phyloP scores from a whole-genome alignment of 208 protist species.

The Trypanosoma cruzi region DNA sequence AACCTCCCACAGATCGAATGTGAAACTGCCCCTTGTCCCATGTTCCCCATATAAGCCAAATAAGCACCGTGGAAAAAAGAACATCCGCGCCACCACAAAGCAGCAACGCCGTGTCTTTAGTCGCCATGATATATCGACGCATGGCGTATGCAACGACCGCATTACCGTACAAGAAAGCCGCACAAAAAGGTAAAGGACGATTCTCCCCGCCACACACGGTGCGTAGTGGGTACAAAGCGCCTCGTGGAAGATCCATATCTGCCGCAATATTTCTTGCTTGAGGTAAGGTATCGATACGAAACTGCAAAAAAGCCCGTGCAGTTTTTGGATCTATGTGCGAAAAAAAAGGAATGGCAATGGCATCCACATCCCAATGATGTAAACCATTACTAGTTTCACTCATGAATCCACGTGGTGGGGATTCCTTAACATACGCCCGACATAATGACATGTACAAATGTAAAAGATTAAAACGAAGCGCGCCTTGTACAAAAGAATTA shows the following conservation, averaged over 20 bases:
- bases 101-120: conserved; percentile 74
- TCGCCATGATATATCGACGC: conserved; percentile 80
- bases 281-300: conserved; percentile 81
- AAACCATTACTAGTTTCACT: conserved; percentile 68
- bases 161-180: conserved; percentile 86
- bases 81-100: conserved; percentile 79
- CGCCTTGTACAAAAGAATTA: conserved; percentile 60
- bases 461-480: conserved; percentile 86
- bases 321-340: conserved; percentile 74
- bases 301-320: conserved; percentile 78
- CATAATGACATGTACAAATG: conserved; percentile 74
- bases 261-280: conserved; percentile 71
- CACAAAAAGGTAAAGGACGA: conserved; percentile 58
- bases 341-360: conserved; percentile 84
- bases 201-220: conserved; percentile 85
- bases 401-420: conserved; percentile 77
- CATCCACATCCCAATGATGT: conserved; percentile 91
- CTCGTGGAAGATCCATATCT: conserved; percentile 81
- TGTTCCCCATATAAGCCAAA: conserved; percentile 88
- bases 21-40: conserved; percentile 87
- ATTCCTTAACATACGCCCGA: conserved; percentile 35
- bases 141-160: conserved; percentile 80
- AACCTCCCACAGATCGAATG: conserved; percentile 81
- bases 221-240: conserved; percentile 81
- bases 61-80: conserved; percentile 75